Evolutionary conservation across 441 rosid species (phyloP), one percentile per base, ranked within the genome.

Genomic region (Gossypium schwendimanii): DNA sequence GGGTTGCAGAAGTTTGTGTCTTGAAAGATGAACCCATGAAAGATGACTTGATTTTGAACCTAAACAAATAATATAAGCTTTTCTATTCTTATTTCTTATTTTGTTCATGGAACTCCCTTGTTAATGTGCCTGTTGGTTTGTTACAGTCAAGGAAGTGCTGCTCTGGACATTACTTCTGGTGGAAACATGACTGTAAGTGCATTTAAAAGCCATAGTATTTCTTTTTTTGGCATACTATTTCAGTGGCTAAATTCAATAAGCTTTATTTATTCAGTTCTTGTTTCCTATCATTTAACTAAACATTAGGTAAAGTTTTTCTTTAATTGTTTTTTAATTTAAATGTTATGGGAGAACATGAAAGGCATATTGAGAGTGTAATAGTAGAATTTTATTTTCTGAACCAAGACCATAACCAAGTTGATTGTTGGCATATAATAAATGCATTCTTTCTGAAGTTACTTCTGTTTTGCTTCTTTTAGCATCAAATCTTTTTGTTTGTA

Each of bases 141-240:
- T 72, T 83, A 78, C 88, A 94, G 97, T 75, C 84, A 88, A 81
- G 97, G 97, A 86, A 94, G 96, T 77, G 84, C 90, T 0, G 1
- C 75, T 59, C 78, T 94, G 89, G 97, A 94, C 85, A 63, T 88
- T 67, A 75, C 71, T 70, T 81, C 92, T 75, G 97, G 97, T 76
- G 97, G 97, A 62, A 94, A 88, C 80, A 86, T 94, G 84, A 66
- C 84, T 44, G 97, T 94, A 86, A 87, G 97, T 87, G 49, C 62
- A 76, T 69, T 3, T 23, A 8, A 44, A 47, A 76, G 21, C 58
- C 70, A 11, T 11, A 18, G 11, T 3, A 5, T 39, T 39, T 39
- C 11, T 36, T 14, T 55, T 65, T 49, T 58, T 24, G 53, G 17
- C 26, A 1, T 58, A 44, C 41, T 50, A 63, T 36, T 73, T 70